Conservation (phyloP, 306 rosid species). For the Prosopis cineraria region DNA sequence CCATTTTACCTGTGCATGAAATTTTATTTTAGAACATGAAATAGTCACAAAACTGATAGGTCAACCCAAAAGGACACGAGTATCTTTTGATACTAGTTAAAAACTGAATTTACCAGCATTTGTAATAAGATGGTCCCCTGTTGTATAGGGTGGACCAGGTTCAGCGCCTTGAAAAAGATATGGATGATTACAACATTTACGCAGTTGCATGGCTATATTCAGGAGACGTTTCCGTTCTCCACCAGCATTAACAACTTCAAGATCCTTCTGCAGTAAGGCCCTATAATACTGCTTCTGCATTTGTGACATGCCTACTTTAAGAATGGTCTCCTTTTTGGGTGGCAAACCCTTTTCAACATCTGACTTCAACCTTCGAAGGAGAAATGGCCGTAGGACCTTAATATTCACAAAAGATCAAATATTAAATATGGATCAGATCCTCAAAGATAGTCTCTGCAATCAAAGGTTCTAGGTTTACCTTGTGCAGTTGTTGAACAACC, state of each 20-base stretch:
- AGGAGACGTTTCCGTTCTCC: constrained; percentile 97
- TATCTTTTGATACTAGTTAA: constrained; percentile 13
- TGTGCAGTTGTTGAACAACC: constrained; percentile 98
- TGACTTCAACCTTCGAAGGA: constrained; percentile 93
- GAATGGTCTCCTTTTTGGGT: constrained; percentile 96
- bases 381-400: constrained; percentile 97
- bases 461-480: constrained; percentile 51
- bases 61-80: constrained; percentile 2
- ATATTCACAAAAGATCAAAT: constrained; percentile 21
- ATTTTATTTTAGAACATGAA: not conserved
- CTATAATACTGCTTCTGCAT: constrained; percentile 94
- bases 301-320: constrained; percentile 97
- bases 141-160: constrained; percentile 97
- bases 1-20: constrained; percentile 79
- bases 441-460: not conserved
- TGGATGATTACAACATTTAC: constrained; percentile 97
- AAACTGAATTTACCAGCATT: constrained; percentile 72
- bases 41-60: constrained; percentile 1
- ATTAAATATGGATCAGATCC: constrained; percentile 5
- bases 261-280: constrained; percentile 96
- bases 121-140: constrained; percentile 89
- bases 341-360: constrained; percentile 99
- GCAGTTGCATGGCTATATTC: constrained; percentile 98
- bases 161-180: constrained; percentile 99
- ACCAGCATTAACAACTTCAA: constrained; percentile 99